phyloP scores from a whole-genome alignment of 345 rosid genomes.

The Populus deltoides region DNA sequence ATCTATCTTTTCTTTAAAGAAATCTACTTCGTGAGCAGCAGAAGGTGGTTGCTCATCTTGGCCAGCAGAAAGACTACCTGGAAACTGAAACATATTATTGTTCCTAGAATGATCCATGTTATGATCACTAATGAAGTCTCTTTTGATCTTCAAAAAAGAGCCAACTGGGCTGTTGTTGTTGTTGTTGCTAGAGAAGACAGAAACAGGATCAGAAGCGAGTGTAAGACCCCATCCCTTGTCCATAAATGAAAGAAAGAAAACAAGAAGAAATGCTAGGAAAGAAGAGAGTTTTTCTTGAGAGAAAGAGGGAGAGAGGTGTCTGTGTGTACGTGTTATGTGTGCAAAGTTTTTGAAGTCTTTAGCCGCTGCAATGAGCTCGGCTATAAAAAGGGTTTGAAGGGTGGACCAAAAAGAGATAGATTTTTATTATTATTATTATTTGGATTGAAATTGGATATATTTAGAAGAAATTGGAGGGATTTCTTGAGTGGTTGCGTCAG shows the following conservation, averaged over 20 bases:
- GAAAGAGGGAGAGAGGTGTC: neutral
- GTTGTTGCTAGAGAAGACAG: slow-evolving; percentile 23
- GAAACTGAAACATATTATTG: slow-evolving; percentile 44
- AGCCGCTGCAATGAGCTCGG: slow-evolving; percentile 53
- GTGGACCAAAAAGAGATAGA: slow-evolving; percentile 35
- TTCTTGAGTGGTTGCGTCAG: slow-evolving; percentile 44
- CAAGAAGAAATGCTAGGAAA: slow-evolving; percentile 11
- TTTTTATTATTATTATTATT: neutral
- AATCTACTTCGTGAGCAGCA: slow-evolving; percentile 66
- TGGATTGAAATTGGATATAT: neutral
- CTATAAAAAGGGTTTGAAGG: slow-evolving; percentile 78
- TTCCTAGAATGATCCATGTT: slow-evolving; percentile 4
- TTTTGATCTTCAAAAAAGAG: slow-evolving; percentile 1
- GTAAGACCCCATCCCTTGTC: slow-evolving; percentile 88
- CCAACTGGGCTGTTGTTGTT: neutral
- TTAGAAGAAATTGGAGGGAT: neutral
- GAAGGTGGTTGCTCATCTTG: slow-evolving; percentile 31
- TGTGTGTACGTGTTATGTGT: neutral
- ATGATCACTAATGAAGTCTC: neutral
- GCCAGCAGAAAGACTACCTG: slow-evolving; percentile 35
- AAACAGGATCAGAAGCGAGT: slow-evolving; percentile 55
- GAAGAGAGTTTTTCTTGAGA: neutral
- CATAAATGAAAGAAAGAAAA: slow-evolving; percentile 44
- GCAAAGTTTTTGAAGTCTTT: slow-evolving; percentile 70
- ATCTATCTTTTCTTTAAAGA: slow-evolving; percentile 54